Evolutionary conservation across 1,139 yeast species (phyloP).

Genomic region (Saccharomyces hybrid): DNA sequence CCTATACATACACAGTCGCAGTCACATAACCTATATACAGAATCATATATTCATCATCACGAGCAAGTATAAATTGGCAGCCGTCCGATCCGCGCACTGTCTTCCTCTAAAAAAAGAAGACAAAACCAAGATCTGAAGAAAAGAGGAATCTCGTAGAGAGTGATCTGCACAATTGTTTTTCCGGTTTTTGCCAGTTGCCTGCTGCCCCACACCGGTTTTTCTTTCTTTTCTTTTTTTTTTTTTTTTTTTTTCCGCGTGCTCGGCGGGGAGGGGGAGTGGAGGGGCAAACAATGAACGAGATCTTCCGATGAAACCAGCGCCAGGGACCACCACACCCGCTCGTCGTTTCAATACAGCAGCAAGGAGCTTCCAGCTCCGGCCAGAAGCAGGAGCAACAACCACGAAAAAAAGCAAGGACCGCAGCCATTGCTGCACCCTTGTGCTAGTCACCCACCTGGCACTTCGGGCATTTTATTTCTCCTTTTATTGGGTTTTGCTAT

Average conservation of each 20-base stretch:
- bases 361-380: not conserved
- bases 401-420: not conserved
- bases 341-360: not conserved
- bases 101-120: not conserved
- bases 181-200: not conserved
- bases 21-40: not conserved
- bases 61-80: not conserved
- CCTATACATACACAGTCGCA: not conserved
- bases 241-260: not conserved
- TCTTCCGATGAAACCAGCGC: not conserved
- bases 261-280: not conserved
- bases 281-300: not conserved
- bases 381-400: not conserved
- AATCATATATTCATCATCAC: not conserved
- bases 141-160: not conserved
- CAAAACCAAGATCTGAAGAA: not conserved
- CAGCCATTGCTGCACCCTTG: not conserved
- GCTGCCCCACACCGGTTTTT: constrained; percentile 1
- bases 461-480: not conserved
- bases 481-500: not conserved
- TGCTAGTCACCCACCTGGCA: not conserved
- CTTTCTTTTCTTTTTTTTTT: not conserved
- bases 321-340: not conserved
- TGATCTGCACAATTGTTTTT: not conserved
- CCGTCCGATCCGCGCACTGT: not conserved